Base-by-base conservation (phyloP, 106 monocot species). In the Dendrobium catenatum region DNA sequence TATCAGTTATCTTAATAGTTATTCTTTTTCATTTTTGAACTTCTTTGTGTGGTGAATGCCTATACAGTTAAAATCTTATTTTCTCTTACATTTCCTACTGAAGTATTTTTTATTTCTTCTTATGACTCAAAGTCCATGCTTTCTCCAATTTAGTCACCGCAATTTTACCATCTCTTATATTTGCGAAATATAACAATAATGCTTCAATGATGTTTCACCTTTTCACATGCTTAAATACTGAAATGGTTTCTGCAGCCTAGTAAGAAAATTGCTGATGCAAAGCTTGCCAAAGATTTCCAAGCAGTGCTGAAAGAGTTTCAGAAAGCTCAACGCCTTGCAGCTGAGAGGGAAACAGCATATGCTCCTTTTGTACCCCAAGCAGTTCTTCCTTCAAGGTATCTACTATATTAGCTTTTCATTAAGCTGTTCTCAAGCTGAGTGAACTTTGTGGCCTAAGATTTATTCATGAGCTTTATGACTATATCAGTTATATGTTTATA, bases 261-360 rank as follows among this genome's bases (percentile, higher is more conserved):
- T 84, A 94, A 96, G 75, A 96, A 89, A 76, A 89, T 94, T 88
- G 92, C 88, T 79, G 96, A 94, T 92, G 96, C 88, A 54, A 96
- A 94, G 76, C 87, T 96, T 55, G 96, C 92, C 26, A 96, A 94
- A 79, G 96, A 96, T 89, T 96, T 96, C 75, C 87, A 96, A 86
- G 86, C 89, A 43, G 82, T 96, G 46, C 80, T 96, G 67, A 94
- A 89, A 68, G 92, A 94, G 58, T 96, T 94, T 77, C 96, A 94
- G 82, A 96, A 91, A 83, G 86, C 85, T 49, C 96, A 94, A 83
- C 66, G 92, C 9, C 86, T 92, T 84, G 88, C 93, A 4, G 89
- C 90, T 77, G 96, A 93, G 79, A 88, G 89, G 64, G 96, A 96
- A 85, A 87, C 90, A 77, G 89, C 90, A 75, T 96, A 89, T 84